Evolutionary conservation across 495 filamentous ascomycete genomes (phyloP).

Genomic region (Aspergillus cristatus): DNA sequence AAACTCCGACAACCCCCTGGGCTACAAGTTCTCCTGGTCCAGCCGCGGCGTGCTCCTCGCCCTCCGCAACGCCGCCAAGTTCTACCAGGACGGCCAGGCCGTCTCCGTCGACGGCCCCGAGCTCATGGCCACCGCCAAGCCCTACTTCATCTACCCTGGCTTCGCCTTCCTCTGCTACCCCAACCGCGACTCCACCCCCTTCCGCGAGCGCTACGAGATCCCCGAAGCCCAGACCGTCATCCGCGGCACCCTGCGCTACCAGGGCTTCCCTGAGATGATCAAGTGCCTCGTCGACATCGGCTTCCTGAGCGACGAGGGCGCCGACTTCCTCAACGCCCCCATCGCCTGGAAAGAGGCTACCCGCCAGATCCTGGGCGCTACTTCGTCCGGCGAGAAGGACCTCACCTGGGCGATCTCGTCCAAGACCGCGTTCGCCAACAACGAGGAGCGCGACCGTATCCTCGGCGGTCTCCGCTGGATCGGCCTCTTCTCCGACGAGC

Average conservation of each 20-base stretch:
- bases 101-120: conserved; percentile 52
- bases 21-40: conserved; percentile 93
- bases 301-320: conserved; percentile 63
- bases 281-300: conserved; percentile 77
- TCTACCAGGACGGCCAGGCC: conserved; percentile 69
- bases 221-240: conserved; percentile 57
- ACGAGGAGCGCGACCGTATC: conserved; percentile 68
- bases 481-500: conserved; percentile 72
- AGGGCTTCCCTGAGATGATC: conserved; percentile 83
- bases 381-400: conserved; percentile 53
- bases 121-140: conserved; percentile 81
- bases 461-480: conserved; percentile 75
- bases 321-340: conserved; percentile 49
- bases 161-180: conserved; percentile 90
- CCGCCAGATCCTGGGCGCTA: conserved; percentile 58
- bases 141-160: conserved; percentile 83
- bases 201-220: conserved; percentile 82
- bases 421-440: conserved; percentile 61
- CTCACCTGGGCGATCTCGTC: conserved; percentile 62
- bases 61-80: conserved; percentile 74
- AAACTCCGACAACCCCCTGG: conserved; percentile 79
- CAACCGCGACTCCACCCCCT: conserved; percentile 82
- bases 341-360: conserved; percentile 76
- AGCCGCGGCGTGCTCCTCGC: conserved; percentile 82
- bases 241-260: conserved; percentile 71